These are phyloP conservation scores for Nannizzia gypsea DNA, from an alignment of 2,329 filamentous ascomycete genomes.

Conservation along the genomic window DNA sequence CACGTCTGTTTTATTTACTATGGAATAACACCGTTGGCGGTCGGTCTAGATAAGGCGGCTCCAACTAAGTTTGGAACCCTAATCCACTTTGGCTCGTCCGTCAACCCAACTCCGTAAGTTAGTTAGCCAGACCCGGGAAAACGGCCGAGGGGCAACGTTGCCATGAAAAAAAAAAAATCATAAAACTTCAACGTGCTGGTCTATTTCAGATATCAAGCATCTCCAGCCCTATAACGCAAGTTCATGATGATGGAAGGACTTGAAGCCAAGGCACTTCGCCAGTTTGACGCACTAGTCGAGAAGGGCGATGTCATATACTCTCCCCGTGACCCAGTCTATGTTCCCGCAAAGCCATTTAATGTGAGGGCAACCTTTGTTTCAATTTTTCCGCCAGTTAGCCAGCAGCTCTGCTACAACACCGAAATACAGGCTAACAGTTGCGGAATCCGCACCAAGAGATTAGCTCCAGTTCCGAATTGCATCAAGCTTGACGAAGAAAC, in stretches of 20 bases:
- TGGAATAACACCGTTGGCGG: neutral
- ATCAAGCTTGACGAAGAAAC: slow-evolving; percentile 13
- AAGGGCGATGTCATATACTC: slow-evolving; percentile 14
- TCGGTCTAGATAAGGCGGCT: neutral
- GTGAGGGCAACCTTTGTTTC: slow-evolving; percentile 9
- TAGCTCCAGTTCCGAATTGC: slow-evolving; percentile 16
- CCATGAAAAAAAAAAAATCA: neutral
- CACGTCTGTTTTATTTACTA: neutral
- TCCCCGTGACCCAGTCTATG: slow-evolving; percentile 10
- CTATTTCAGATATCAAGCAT: neutral
- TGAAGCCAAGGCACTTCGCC: slow-evolving; percentile 11
- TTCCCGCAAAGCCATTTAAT: slow-evolving; percentile 15
- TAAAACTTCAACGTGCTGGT: neutral
- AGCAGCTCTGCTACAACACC: neutral
- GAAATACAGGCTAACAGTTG: neutral
- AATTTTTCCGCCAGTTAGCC: neutral
- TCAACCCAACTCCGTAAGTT: neutral
- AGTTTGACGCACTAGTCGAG: slow-evolving; percentile 17
- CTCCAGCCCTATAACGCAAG: neutral
- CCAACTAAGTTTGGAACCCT: neutral
- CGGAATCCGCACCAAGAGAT: neutral
- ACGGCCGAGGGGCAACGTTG: neutral
- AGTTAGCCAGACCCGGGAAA: neutral
- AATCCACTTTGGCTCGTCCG: too few relatives aligned
- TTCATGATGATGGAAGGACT: slow-evolving; percentile 11